Base-by-base conservation (phyloP, 2,329 filamentous ascomycete genomes). In the Aspergillus uvarum region DNA sequence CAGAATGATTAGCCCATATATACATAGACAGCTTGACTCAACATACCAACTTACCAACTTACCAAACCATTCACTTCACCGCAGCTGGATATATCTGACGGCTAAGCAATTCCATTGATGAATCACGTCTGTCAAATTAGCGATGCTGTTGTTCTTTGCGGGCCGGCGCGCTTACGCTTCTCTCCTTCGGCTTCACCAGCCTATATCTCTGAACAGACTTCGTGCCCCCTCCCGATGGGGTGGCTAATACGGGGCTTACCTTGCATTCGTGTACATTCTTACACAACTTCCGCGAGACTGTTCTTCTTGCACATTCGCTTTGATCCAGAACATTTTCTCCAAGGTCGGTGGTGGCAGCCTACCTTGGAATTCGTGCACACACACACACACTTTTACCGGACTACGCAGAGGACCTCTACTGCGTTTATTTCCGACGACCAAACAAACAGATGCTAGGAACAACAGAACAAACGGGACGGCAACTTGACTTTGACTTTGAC, bases 21-120 rank as follows among this genome's bases (percentile, higher is more conserved):
- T 67, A 62, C 64, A 64, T 67, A 67, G 66, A 67, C 64, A 67
- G 58, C 65, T 60, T 65, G 59, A 60, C 59, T 42, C 38, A 16
- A 19, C 38, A 19, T 16, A 14, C 26, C 26, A 26, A 26, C 26
- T 26, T 8, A 26, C 26, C 26, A 26, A 26, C 26, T 26, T 26
- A 26, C 26, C 26, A 26, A 26, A 26, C 26, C 38, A 42, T 16
- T 42, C 6, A 42, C 61, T 66, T 65, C 65, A 56, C 58, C 66
- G 64, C 66, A 60, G 59, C 64, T 63, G 66, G 63, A 65, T 63
- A 65, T 65, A 63, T 61, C 59, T 62, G 58, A 62, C 62, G 57
- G 65, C 38, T 42, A 42, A 35, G 38, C 38, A 19, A 61, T 56
- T 65, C 59, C 50, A 53, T 56, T 52, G 52, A 60, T 64, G 60